Percentiles rank a stretch among this genome's conserved stretches.
Conservation (phyloP, 2,329 filamentous ascomycete species). For the Aspergillus aculeatus region DNA sequence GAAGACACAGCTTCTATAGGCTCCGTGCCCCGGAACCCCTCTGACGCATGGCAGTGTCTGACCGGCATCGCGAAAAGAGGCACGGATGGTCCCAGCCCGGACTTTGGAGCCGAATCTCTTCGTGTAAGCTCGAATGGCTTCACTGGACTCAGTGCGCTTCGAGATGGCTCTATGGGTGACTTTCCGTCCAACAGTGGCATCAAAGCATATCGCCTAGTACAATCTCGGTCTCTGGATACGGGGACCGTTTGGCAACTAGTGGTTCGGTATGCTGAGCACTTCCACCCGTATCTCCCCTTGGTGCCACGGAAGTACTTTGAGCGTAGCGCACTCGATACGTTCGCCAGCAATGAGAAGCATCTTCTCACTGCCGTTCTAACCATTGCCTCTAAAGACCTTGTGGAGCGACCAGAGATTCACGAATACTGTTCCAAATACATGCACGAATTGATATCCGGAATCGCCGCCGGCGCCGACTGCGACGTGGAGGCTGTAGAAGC, state of each 20-base stretch:
- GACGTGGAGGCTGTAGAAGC: conserved; percentile 71
- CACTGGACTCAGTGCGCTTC: conserved; percentile 26
- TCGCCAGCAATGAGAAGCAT: conserved; percentile 63
- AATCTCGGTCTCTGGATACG: conserved; percentile 47
- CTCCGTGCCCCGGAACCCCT: conserved; percentile 47
- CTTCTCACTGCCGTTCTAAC: conserved; percentile 69
- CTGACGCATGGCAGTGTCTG: conserved; percentile 50
- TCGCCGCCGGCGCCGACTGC: conserved; percentile 65
- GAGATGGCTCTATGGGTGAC: conserved; percentile 27
- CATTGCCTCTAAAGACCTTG: conserved; percentile 69
- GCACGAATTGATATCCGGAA: conserved; percentile 65
- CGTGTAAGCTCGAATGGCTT: conserved; percentile 24
- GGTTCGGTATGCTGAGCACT: conserved; percentile 61
- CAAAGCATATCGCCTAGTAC: conserved; percentile 44
- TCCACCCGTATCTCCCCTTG: conserved; percentile 69
- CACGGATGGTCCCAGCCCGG: conserved; percentile 23
- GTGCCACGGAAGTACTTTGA: conserved; percentile 62
- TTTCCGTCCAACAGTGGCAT: conserved; percentile 36
- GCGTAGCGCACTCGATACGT: conserved; percentile 52
- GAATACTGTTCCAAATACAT: conserved; percentile 68
- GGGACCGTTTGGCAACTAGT: conserved; percentile 54
- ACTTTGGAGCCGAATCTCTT: conserved; percentile 23
- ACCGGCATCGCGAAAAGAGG: conserved; percentile 46
- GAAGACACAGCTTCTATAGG: conserved; percentile 44
- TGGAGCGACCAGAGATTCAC: conserved; percentile 62